Evolutionary conservation across 495 filamentous ascomycete genomes (phyloP), one percentile per base, ranked within the genome.

Genomic region (Tuber aestivum): DNA sequence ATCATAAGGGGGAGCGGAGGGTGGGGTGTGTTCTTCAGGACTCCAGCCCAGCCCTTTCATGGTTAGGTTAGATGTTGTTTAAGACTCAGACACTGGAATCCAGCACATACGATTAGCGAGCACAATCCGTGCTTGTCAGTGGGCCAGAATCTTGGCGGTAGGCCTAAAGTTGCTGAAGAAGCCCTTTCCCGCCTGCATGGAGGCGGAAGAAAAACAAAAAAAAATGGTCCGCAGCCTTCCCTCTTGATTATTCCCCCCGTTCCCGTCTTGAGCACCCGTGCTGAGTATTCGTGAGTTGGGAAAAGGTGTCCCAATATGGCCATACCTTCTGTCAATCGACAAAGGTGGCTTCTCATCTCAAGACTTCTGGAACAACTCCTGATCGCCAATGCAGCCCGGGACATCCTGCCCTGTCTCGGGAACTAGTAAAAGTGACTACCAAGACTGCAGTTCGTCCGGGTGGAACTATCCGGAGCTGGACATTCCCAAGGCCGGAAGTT

Each of bases 11-110:
- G 38, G 35, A 50, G 72, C 38, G 45, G 72, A 71, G 32, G 35
- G 72, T 61, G 38, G 72, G 72, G 56, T 35, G 56, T 18, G 27
- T 65, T 65, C 56, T 65, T 65, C 56, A 65, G 56, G 56, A 65
- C 56, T 65, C 56, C 56, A 65, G 56, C 56, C 56, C 56, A 65
- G 27, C 56, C 56, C 56, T 65, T 65, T 65, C 56, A 65, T 35
- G 5, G 56, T 65, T 20, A 65, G 56, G 56, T 14, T 65, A 16
- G 56, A 65, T 65, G 56, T 65, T 35, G 27, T 32, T 35, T 65
- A 65, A 65, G 27, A 65, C n/a, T 32, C 32, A 65, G 16, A 14
- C 56, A 7, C 56, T 65, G 56, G 56, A 65, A 65, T 65, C 56
- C 56, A 65, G 56, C 0, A 65, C 12, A 35, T 32, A 1, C 27